Base-by-base conservation (phyloP, 495 filamentous ascomycete genomes). In the Collariella sp. region DNA sequence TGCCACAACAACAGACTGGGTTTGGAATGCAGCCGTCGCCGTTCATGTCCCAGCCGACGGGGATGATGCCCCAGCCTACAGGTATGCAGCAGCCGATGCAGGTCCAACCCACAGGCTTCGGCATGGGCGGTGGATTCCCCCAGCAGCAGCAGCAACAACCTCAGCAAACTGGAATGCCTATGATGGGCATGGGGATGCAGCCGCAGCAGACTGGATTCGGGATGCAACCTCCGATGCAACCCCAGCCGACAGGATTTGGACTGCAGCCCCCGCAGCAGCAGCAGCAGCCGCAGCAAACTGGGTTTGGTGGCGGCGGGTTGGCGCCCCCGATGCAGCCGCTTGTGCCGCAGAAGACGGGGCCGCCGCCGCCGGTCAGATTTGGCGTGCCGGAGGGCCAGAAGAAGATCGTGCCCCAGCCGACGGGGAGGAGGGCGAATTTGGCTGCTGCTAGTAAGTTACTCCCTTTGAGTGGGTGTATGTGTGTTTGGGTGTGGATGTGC, bases 311-410 rank as follows among this genome's bases (percentile, higher is more conserved):
- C 12, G 54, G 43, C 2, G 52, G 52, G 10, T 34, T 57, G 29
- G 34, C 52, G 46, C 51, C 58, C 20, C 62, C 53, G 16, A 50
- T 65, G 49, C 69, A 72, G 56, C 65, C 83, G 72, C 72, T 98
- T 52, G 68, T 83, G 44, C 83, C 93, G 31, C 93, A 98, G 69
- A 85, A 90, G 76, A 98, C 93, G 2, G 93, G 93, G 0, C 94
- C 93, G n/a, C 72, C 93, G 31, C 93, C 93, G 29, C 83, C 89
- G 16, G 81, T 98, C 18, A 76, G 89, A 56, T 98, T 98, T 62
- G 93, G 93, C 20, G 85, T 95, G 42, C 73, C 77, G 58, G 71
- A 71, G 18, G 83, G 81, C 34, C 73, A 72, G 10, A 88, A 89
- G 68, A 91, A 88, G 66, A 71, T 97, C 62, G 79, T 81, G 55